Conservation (phyloP, 495 filamentous ascomycete species). For the Amphirosellinia nigrospora region DNA sequence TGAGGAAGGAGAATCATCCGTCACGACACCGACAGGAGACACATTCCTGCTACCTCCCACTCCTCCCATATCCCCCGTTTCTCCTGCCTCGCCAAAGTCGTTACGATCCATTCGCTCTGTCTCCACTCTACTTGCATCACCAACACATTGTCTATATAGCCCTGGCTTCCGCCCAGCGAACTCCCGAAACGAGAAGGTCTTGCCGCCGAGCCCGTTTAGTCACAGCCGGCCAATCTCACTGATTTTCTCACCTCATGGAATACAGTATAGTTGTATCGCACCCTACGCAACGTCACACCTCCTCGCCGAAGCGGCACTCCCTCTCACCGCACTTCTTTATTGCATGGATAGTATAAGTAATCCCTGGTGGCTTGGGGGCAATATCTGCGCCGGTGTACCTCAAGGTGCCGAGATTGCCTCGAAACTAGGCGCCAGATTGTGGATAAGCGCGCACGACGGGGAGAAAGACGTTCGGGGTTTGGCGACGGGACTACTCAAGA, state of each 20-base stretch:
- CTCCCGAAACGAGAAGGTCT: slow-evolving; percentile 21
- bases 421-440: slow-evolving; percentile 58
- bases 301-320: slow-evolving; percentile 61
- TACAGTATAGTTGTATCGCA: slow-evolving; percentile 53
- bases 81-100: slow-evolving; percentile 44
- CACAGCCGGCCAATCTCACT: slow-evolving; percentile 52
- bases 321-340: slow-evolving; percentile 67
- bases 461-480: slow-evolving; percentile 64
- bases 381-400: slow-evolving; percentile 62
- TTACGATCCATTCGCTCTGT: slow-evolving; percentile 43
- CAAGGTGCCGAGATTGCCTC: slow-evolving; percentile 63
- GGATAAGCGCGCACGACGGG: slow-evolving; percentile 72
- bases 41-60: slow-evolving; percentile 52
- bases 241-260: slow-evolving; percentile 67
- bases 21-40: slow-evolving; percentile 42
- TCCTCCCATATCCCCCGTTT: slow-evolving; percentile 35
- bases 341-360: slow-evolving; percentile 65
- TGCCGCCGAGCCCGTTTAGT: slow-evolving; percentile 17
- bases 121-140: slow-evolving; percentile 39
- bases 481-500: slow-evolving; percentile 55
- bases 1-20: slow-evolving; percentile 46
- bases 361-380: slow-evolving; percentile 71
- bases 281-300: slow-evolving; percentile 64
- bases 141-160: slow-evolving; percentile 24
- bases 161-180: slow-evolving; percentile 31